These are phyloP conservation scores for Plenodomus tracheiphilus DNA, from an alignment of 2,329 filamentous ascomycete genomes.

Conservation along the genomic window DNA sequence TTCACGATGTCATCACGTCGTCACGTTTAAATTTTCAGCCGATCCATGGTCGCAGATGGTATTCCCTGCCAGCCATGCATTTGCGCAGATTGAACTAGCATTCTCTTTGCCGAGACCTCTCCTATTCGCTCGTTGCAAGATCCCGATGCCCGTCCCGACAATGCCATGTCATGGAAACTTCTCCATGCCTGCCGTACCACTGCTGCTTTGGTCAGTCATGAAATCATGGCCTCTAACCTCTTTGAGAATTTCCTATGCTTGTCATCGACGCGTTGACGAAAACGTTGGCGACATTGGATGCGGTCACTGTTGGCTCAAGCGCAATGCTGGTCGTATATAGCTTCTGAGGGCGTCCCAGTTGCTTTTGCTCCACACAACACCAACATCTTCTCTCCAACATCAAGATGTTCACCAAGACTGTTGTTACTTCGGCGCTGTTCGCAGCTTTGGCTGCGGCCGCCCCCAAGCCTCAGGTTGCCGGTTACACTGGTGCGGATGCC, in stretches of 20 bases:
- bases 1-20: slow-evolving; percentile 39
- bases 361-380: slow-evolving; percentile 4
- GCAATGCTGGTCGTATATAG: slow-evolving; percentile 16
- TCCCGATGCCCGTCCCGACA: slow-evolving; percentile 15
- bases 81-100: slow-evolving; percentile 13
- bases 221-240: slow-evolving; percentile 34
- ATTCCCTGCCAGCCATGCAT: slow-evolving; percentile 20
- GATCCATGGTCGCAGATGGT: neutral
- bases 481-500: slow-evolving; percentile 52
- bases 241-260: slow-evolving; percentile 10
- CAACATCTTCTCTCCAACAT: slow-evolving; percentile 9
- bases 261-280: slow-evolving; percentile 27
- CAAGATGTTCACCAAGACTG: slow-evolving; percentile 45
- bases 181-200: slow-evolving; percentile 19
- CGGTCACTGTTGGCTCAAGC: slow-evolving; percentile 6
- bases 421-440: slow-evolving; percentile 39
- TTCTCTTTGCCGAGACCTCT: neutral
- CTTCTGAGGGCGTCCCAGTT: neutral
- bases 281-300: slow-evolving; percentile 10
- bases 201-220: slow-evolving; percentile 40
- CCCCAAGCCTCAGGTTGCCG: slow-evolving; percentile 48
- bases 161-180: slow-evolving; percentile 23
- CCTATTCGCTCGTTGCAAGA: slow-evolving; percentile 17
- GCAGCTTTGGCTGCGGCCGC: slow-evolving; percentile 43
- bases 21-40: slow-evolving; percentile 21